These are phyloP conservation scores for Kwoniella heveanensis DNA, from an alignment of 768 basidiomycete genomes.

Conservation along the genomic window DNA sequence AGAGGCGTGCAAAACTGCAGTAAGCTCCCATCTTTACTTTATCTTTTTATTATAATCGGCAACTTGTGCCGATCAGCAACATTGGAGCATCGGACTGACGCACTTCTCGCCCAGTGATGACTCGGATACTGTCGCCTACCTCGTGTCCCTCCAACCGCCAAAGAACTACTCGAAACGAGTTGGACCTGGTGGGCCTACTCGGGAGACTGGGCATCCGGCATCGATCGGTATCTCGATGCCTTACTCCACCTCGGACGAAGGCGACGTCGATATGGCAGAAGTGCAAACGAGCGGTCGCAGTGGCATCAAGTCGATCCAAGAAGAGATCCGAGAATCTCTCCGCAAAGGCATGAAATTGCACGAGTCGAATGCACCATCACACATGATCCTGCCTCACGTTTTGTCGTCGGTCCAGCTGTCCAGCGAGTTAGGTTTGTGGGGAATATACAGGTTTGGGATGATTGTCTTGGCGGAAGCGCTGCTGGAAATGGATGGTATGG, in stretches of 20 bases:
- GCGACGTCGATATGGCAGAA: background rate
- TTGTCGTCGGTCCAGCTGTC: slow-evolving; percentile 38
- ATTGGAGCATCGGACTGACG: too few species aligned
- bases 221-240: background rate
- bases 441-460: slow-evolving; percentile 33
- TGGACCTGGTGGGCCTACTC: slow-evolving; percentile 36
- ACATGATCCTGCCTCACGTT: slow-evolving; percentile 40
- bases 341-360: slow-evolving; percentile 22
- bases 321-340: slow-evolving; percentile 21
- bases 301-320: slow-evolving; percentile 18
- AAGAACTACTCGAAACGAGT: slow-evolving; percentile 12
- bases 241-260: background rate
- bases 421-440: slow-evolving; percentile 34
- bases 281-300: background rate
- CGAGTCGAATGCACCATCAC: slow-evolving; percentile 27
- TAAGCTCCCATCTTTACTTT: too few species aligned
- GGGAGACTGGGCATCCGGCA: slow-evolving; percentile 21
- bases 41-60: too few species aligned
- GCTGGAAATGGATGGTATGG: slow-evolving; percentile 32
- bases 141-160: slow-evolving; percentile 24
- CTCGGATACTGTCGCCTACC: slow-evolving; percentile 6
- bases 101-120: slow-evolving; percentile 34
- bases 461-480: slow-evolving; percentile 42
- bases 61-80: too few species aligned
- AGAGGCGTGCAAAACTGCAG: slow-evolving; percentile 36